A percentile compares a stretch with the other conserved stretches of the same genome.
Evolutionary conservation across 192 early-diverging fungal genomes (phyloP).

Genomic region (Linnemannia zychae): DNA sequence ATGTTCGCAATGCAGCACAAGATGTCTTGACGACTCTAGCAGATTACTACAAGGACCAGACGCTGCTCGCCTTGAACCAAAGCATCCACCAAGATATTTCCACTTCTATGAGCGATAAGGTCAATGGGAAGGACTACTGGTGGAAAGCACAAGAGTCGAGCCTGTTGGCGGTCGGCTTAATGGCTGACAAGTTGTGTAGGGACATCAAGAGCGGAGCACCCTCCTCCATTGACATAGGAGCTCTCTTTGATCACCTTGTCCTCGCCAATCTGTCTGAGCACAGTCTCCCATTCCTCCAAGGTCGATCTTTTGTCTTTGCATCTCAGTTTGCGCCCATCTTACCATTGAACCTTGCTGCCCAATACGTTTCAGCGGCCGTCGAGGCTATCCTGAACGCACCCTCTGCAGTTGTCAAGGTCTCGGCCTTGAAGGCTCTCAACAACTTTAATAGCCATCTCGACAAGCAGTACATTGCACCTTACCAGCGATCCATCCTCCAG

Average conservation of each 20-base stretch:
- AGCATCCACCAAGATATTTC: conserved; percentile 58
- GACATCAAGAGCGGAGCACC: conserved; percentile 43
- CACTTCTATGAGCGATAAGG: conserved; percentile 46
- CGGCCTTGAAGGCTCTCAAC: conserved; percentile 75
- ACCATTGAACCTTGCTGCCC: conserved; percentile 69
- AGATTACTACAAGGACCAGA: conserved; percentile 10
- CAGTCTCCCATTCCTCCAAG: conserved; percentile 85
- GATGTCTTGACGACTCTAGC: conserved; percentile 62
- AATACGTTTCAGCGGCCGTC: conserved; percentile 82
- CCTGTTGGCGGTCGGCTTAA: conserved; percentile 78
- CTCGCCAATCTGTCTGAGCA: conserved; percentile 66
- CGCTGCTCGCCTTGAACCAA: conserved; percentile 13
- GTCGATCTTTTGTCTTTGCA: conserved; percentile 89
- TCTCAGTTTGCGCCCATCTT: conserved; percentile 80
- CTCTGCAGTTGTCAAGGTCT: conserved; percentile 74
- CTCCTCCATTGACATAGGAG: conserved; percentile 66
- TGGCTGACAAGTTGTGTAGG: conserved; percentile 70
- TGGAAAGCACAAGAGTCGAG: conserved; percentile 90
- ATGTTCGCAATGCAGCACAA: conserved; percentile 82
- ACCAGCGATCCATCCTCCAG: conserved; percentile 72
- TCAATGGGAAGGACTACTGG: conserved; percentile 27
- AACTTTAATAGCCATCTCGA: conserved; percentile 65
- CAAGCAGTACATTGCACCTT: conserved; percentile 61
- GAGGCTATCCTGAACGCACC: conserved; percentile 67
- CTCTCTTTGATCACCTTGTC: conserved; percentile 87